phyloP scores from a whole-genome alignment of 257 asterid genomes.

The Sherardia arvensis region DNA sequence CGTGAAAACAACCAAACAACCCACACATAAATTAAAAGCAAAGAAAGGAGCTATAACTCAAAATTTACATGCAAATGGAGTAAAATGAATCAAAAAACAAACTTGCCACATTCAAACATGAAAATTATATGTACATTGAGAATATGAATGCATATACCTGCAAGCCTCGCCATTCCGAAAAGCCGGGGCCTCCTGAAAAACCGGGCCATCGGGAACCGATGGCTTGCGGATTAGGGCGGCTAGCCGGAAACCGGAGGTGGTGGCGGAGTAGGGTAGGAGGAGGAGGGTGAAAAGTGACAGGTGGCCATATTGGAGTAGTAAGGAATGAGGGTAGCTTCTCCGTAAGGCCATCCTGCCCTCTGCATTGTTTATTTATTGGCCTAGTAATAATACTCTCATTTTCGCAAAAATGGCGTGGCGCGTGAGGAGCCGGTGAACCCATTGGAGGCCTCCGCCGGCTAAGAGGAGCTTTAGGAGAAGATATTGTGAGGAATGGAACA shows the following conservation, averaged over 20 bases:
- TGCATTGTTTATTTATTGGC: conserved; percentile 11
- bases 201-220: conserved; percentile 5
- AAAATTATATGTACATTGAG: not conserved
- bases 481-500: conserved; percentile 32
- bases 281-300: conserved; percentile 44
- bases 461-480: conserved; percentile 44
- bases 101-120: too few species aligned
- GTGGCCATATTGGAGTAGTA: conserved; percentile 42
- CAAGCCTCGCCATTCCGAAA: conserved; percentile 48
- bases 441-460: conserved; percentile 39
- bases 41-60: too few species aligned
- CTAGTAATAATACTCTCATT: not conserved
- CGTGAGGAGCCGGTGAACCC: conserved; percentile 43
- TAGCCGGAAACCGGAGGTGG: conserved; percentile 10
- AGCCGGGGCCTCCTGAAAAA: conserved; percentile 64
- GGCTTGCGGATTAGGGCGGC: conserved; percentile 11
- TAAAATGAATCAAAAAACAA: not conserved
- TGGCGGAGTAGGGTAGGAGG: conserved; percentile 9
- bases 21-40: too few species aligned
- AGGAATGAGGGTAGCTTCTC: conserved; percentile 22
- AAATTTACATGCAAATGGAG: too few species aligned
- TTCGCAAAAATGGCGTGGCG: conserved; percentile 29
- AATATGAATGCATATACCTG: not conserved
- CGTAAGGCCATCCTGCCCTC: conserved; percentile 70
- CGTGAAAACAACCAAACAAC: too few species aligned